phyloP scores from a whole-genome alignment of 805 yeast species.

The Blastobotrys attinorum region DNA sequence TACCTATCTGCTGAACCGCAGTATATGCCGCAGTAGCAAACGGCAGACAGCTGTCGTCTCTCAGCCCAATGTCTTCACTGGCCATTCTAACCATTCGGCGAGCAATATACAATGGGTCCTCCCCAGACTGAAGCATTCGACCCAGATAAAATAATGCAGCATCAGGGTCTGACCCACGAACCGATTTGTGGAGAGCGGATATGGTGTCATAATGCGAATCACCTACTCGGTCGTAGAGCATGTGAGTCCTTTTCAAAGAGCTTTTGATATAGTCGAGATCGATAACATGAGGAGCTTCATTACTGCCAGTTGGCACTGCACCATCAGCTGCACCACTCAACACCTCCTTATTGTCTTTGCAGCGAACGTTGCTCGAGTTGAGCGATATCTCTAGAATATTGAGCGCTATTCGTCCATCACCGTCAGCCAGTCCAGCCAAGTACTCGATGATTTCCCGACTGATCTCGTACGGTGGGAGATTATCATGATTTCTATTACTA shows the following conservation, averaged over 20 bases:
- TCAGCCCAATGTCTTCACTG: slow-evolving; percentile 84
- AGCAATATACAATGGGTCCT: slow-evolving; percentile 82
- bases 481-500: slow-evolving; percentile 45
- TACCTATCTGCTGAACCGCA: slow-evolving; percentile 81
- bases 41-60: slow-evolving; percentile 78
- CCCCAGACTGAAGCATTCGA: slow-evolving; percentile 88
- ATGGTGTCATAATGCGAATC: slow-evolving; percentile 93
- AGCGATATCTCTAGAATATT: slow-evolving; percentile 61
- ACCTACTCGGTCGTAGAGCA: slow-evolving; percentile 76
- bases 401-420: slow-evolving; percentile 82
- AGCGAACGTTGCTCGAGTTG: too few species aligned
- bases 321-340: slow-evolving; percentile 10
- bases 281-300: slow-evolving; percentile 1
- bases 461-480: slow-evolving; percentile 44
- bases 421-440: slow-evolving; percentile 67
- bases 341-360: too few species aligned
- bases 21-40: slow-evolving; percentile 81
- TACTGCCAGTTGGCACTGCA: neutral
- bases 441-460: slow-evolving; percentile 53
- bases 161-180: slow-evolving; percentile 83
- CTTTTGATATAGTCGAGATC: slow-evolving; percentile 29
- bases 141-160: slow-evolving; percentile 84
- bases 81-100: slow-evolving; percentile 92
- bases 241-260: slow-evolving; percentile 42
- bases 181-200: slow-evolving; percentile 89